phyloP scores from a whole-genome alignment of 2,329 filamentous ascomycete genomes.

The Neodidymelliopsis sp. region DNA sequence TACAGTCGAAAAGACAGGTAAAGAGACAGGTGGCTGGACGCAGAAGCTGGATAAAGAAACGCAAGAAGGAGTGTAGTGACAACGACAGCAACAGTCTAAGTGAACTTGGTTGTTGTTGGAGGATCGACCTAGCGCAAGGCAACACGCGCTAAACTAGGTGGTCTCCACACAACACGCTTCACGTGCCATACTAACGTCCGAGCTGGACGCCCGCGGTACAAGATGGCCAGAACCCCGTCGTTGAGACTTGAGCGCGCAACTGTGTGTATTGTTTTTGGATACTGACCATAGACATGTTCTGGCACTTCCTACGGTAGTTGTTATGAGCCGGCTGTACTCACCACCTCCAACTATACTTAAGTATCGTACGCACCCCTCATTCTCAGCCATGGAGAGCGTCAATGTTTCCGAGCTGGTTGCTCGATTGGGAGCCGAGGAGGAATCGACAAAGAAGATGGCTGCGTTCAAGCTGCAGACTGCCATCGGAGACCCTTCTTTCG shows the following conservation, averaged over 20 bases:
- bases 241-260: conserved; percentile 9
- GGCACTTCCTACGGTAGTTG: conserved; percentile 17
- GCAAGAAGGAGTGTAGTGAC: conserved; percentile 6
- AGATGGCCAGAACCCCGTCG: conserved; percentile 14
- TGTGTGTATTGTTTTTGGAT: conserved; percentile 8
- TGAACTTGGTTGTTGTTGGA: conserved; percentile 14
- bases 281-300: conserved; percentile 12
- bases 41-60: conserved; percentile 3
- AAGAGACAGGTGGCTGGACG: not conserved
- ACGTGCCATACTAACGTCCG: conserved; percentile 30
- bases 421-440: conserved; percentile 70
- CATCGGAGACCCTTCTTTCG: conserved; percentile 95
- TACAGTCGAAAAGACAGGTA: not conserved
- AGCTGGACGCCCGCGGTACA: conserved; percentile 23
- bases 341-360: not conserved
- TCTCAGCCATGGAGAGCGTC: conserved; percentile 59
- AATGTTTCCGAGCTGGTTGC: conserved; percentile 66
- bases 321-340: conserved; percentile 17
- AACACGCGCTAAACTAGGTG: conserved; percentile 9
- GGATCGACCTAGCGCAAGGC: conserved; percentile 15
- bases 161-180: conserved; percentile 30
- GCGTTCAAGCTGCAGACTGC: conserved; percentile 97
- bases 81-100: not conserved
- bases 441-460: conserved; percentile 96
- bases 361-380: conserved; percentile 18